These are phyloP conservation scores for Vanilla planifolia DNA, from an alignment of 106 monocot genomes.

Conservation along the genomic window DNA sequence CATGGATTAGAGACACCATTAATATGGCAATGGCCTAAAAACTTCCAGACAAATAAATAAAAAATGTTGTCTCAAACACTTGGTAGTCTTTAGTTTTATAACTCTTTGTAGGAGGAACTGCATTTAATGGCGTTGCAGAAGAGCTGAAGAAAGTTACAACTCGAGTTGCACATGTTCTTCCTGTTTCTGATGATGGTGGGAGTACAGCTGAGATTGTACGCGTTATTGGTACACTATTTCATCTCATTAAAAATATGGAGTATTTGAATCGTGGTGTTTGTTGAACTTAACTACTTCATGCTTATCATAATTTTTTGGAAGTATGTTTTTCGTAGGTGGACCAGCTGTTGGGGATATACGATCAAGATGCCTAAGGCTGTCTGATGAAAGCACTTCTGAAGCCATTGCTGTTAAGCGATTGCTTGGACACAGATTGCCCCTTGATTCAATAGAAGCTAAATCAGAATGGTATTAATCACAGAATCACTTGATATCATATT, in stretches of 20 bases:
- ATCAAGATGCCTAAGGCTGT: constrained; percentile 91
- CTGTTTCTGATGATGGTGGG: constrained; percentile 95
- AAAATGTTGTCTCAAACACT: no score
- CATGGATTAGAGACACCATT: no score
- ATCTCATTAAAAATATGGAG: not conserved
- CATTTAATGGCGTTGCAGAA: constrained; percentile 93
- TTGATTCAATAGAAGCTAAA: constrained; percentile 72
- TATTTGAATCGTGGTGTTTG: not conserved
- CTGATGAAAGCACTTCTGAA: constrained; percentile 91
- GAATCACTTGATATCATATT: not conserved
- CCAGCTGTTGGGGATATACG: constrained; percentile 97
- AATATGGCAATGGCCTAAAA: no score
- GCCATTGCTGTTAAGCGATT: constrained; percentile 81
- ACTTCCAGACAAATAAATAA: no score
- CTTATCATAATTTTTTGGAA: not conserved
- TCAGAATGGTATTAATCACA: constrained; percentile 56
- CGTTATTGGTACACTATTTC: constrained; percentile 62
- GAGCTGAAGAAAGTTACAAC: constrained; percentile 87
- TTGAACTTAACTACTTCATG: not conserved
- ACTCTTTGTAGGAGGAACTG: constrained; percentile 74
- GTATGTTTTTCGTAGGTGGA: constrained; percentile 50
- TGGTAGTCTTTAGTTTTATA: no score
- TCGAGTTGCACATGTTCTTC: constrained; percentile 89
- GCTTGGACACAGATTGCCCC: constrained; percentile 87
- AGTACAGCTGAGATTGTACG: constrained; percentile 98